These are phyloP conservation scores for Ganoderma leucocontextum DNA, from an alignment of 1,284 basidiomycete genomes.

Conservation along the genomic window DNA sequence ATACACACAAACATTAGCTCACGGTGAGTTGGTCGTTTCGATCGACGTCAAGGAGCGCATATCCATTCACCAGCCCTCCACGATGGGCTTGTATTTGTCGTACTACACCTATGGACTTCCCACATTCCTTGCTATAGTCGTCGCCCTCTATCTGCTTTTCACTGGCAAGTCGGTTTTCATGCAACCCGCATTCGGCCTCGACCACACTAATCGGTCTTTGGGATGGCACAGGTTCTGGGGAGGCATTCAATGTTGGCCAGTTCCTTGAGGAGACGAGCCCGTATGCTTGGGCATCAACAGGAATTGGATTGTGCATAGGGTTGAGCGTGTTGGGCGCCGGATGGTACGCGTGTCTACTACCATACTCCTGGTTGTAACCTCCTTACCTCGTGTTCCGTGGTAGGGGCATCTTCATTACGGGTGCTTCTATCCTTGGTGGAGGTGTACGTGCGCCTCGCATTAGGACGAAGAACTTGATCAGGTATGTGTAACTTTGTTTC, in stretches of 20 bases:
- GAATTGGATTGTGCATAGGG: slow-evolving; percentile 94
- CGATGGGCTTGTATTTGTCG: slow-evolving; percentile 53
- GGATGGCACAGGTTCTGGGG: slow-evolving; percentile 72
- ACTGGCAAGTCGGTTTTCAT: slow-evolving; percentile 64
- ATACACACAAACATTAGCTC: slow-evolving; percentile 20
- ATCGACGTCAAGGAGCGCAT: slow-evolving; percentile 25
- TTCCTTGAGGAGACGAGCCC: slow-evolving; percentile 96
- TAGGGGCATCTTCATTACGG: slow-evolving; percentile 98
- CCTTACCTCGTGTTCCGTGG: slow-evolving; percentile 10
- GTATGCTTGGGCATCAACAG: slow-evolving; percentile 91
- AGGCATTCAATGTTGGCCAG: slow-evolving; percentile 91
- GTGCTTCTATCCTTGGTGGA: slow-evolving; percentile 93
- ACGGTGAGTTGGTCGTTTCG: slow-evolving; percentile 23
- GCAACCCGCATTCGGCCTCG: neutral
- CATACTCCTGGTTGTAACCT: neutral
- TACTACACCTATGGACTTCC: slow-evolving; percentile 77
- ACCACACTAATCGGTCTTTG: slow-evolving; percentile 5
- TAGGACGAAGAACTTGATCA: slow-evolving; percentile 97
- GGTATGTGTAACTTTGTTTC: slow-evolving; percentile 55
- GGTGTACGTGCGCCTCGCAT: slow-evolving; percentile 96
- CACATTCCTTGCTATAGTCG: slow-evolving; percentile 65
- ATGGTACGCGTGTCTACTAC: slow-evolving; percentile 69
- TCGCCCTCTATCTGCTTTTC: slow-evolving; percentile 87
- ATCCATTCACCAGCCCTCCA: slow-evolving; percentile 24
- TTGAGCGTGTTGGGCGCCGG: slow-evolving; percentile 94